A percentile compares a stretch with the other conserved stretches of the same genome.
These are phyloP conservation scores for Apiotrichum sp. DNA, from an alignment of 1,284 basidiomycete genomes.

Conservation along the genomic window DNA sequence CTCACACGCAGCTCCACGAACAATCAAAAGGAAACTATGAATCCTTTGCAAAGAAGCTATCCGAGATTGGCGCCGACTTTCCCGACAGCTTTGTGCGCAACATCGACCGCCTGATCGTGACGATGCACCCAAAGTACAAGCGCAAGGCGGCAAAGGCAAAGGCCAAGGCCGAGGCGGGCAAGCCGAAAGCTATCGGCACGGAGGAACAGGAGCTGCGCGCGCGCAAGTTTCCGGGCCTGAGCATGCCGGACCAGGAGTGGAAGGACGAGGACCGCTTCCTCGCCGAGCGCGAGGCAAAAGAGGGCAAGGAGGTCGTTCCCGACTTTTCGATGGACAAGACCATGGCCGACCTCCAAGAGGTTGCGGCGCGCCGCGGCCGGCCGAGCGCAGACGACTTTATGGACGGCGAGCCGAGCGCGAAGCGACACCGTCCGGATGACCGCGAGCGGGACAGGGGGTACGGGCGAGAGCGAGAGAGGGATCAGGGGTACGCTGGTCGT, in stretches of 20 bases:
- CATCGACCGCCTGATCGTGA: conserved; percentile 88
- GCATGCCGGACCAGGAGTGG: conserved; percentile 70
- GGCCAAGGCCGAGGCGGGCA: conserved; percentile 27
- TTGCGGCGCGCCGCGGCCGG: conserved; percentile 53
- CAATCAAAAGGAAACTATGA: conserved; percentile 56
- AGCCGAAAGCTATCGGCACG: conserved; percentile 37
- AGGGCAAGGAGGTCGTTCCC: conserved; percentile 52
- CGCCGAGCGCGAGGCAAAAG: conserved; percentile 49
- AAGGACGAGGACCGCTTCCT: conserved; percentile 49
- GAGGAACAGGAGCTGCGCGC: conserved; percentile 66
- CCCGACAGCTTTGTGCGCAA: conserved; percentile 84
- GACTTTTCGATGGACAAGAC: conserved; percentile 64
- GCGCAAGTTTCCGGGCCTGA: conserved; percentile 84
- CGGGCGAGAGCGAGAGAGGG: conserved; percentile 2
- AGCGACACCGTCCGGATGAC: conserved; percentile 54
- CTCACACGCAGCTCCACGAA: conserved; percentile 60
- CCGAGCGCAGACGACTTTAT: conserved; percentile 51
- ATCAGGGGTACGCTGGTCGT: conserved; percentile 36
- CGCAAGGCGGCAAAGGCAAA: conserved; percentile 56
- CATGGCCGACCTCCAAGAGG: conserved; percentile 67
- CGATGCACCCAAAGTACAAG: conserved; percentile 94
- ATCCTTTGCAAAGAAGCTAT: conserved; percentile 72
- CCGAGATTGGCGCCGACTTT: conserved; percentile 76
- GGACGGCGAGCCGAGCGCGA: conserved; percentile 50
- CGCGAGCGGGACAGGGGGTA: conserved; percentile 27